Evolutionary conservation across 1,284 basidiomycete genomes (phyloP), one percentile per base, ranked within the genome.

Genomic region (Ceratobasidium sp.): DNA sequence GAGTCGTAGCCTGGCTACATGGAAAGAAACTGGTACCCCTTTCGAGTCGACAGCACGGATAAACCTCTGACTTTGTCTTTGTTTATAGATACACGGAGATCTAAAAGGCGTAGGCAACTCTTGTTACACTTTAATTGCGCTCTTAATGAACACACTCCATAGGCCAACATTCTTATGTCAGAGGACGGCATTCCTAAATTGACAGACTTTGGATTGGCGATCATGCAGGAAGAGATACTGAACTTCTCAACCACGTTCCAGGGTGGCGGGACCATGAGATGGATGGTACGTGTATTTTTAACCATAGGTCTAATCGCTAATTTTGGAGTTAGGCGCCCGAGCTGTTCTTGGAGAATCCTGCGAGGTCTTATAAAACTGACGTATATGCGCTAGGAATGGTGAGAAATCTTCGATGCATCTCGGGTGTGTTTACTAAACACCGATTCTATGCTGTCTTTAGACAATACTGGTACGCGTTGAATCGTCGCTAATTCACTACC

Each of bases 301-400:
- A 38, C 11, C 4, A 38, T 11, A 38, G 11, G 35, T 38, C 11
- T 11, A 4, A 11, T 38, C 6, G 35, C 11, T 38, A 38, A 38
- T 38, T 38, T 38, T 28, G 21, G 16, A 21, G 11, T 8, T 23
- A 44, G 58, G 58, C 38, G 14, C 58, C 41, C 23, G 41, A 61
- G 14, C 21, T 46, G 13, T 44, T 46, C 18, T 9, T 16, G 23
- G 41, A 28, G 8, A 44, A 61, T 46, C 58, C 58, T 16, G 30
- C 58, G 9, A 61, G 58, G 18, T 44, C 23, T 11, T 61, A 46
- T 30, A 26, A 46, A 30, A 46, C 58, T 18, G 58, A 46, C 41
- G 58, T 61, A 30, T 61, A 61, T 46, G 58, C 58, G 41, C 28
- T 61, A n/a, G 58, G 58, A 46, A 61, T 61, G 58, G 58, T 61